Percentiles rank a stretch among this genome's conserved stretches.
Conservation (phyloP, 192 early-diverging fungal genomes). For the Backusella westeae region DNA sequence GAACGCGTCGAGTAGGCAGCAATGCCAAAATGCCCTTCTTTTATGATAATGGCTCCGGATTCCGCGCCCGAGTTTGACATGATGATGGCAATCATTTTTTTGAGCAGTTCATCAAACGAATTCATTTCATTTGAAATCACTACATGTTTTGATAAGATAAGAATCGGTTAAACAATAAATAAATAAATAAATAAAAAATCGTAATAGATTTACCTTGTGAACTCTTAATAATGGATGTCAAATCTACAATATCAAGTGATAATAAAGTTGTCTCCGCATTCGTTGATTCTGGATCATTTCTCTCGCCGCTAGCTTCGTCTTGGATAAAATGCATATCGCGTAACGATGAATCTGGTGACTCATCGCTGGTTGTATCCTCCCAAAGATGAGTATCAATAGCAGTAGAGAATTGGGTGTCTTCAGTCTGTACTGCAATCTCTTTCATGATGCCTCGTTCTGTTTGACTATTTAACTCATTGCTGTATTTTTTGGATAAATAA, state of each 20-base stretch:
- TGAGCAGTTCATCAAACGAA: conserved; percentile 27
- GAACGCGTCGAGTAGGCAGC: conserved; percentile 12
- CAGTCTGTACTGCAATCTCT: conserved; percentile 16
- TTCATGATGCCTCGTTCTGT: neutral
- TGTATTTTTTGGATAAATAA: conserved; percentile 13
- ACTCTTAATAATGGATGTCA: conserved; percentile 33
- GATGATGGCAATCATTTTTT: conserved; percentile 30
- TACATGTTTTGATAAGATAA: neutral
- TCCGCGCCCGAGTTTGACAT: conserved; percentile 29
- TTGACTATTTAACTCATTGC: neutral
- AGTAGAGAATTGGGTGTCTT: neutral
- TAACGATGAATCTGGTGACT: neutral
- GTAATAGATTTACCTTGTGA: conserved; percentile 18
- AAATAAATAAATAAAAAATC: too few relatives aligned
- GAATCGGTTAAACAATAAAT: neutral
- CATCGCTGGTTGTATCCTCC: conserved; percentile 13
- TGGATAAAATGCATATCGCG: neutral
- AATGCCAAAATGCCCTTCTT: conserved; percentile 21
- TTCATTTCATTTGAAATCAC: conserved; percentile 37
- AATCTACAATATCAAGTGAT: conserved; percentile 26
- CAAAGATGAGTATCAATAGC: neutral
- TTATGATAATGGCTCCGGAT: conserved; percentile 22
- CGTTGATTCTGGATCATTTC: neutral
- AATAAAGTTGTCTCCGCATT: conserved; percentile 13
- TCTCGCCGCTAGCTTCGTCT: neutral